Evolutionary conservation across 495 filamentous ascomycete species (phyloP), one percentile per base, ranked within the genome.

Genomic region (Lichina pygmaea): DNA sequence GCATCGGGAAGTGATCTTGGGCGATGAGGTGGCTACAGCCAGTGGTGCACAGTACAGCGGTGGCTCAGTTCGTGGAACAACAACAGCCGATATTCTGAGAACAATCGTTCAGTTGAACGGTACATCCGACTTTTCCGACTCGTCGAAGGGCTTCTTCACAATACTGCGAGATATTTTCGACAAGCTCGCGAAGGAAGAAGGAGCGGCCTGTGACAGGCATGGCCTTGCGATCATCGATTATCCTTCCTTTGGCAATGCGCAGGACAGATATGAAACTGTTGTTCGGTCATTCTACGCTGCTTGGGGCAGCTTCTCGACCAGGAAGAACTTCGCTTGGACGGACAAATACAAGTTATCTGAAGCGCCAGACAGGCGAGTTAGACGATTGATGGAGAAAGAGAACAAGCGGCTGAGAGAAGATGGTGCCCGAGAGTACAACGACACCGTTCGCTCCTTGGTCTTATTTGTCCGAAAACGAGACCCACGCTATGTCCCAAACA

Each of bases 391-490:
- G 74, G 91, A 94, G 56, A 93, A 93, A 57, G 86, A 93, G 59
- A 99, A 99, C 58, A 81, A 74, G 51, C 75, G 74, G 40, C 59
- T 80, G n/a, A 68, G 89, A 47, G 82, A 92, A 8, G 78, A 81
- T 36, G 81, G 71, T 2, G 72, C 83, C 32, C 71, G 77, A 39
- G 80, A 93, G 47, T 95, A 86, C 62, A 95, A 93, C 60, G 83
- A 93, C 50, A 77, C 81, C 9, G 86, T 99, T n/a, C 58, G 73
- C 41, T 79, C 78, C 0, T 68, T 99, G 11, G 82, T 95, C 10
- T 67, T 73, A 9, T 94, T 95, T 58, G 78, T 85, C n/a, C 78
- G 78, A 50, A 94, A 92, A 61, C 71, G 89, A 31, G 89, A 99
- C 52, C 83, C 83, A 0, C 74, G 89, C 44, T 93, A 78, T 54